Percentiles rank a stretch among this genome's conserved stretches.
Conservation (phyloP, 2,329 filamentous ascomycete genomes). For the Bisporella sp. region DNA sequence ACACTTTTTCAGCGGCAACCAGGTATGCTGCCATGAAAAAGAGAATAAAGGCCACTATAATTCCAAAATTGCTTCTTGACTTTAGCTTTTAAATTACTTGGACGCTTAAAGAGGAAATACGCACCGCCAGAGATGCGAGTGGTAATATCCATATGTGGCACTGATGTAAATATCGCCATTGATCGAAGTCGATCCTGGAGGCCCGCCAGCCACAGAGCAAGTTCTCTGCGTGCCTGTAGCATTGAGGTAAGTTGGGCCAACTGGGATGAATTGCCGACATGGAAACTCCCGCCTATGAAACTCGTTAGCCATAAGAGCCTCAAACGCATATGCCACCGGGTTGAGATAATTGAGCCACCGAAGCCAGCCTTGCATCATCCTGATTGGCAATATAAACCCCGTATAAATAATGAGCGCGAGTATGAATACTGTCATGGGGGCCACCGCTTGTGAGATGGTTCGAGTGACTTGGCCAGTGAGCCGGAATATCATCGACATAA, state of each 20-base stretch:
- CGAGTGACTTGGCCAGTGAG: slow-evolving; percentile 71
- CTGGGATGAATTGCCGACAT: slow-evolving; percentile 34
- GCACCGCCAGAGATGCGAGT: slow-evolving; percentile 27
- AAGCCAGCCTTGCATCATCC: slow-evolving; percentile 70
- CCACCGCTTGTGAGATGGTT: slow-evolving; percentile 59
- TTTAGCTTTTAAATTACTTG: slow-evolving; percentile 1
- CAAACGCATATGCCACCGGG: slow-evolving; percentile 68
- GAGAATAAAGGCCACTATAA: slow-evolving; percentile 58
- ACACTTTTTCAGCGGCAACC: slow-evolving; percentile 52
- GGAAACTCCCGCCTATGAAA: slow-evolving; percentile 73
- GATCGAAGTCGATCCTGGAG: slow-evolving; percentile 44
- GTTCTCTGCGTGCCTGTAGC: slow-evolving; percentile 29
- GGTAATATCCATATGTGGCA: slow-evolving; percentile 49
- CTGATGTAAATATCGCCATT: slow-evolving; percentile 52
- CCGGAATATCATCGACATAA: slow-evolving; percentile 60
- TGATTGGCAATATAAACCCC: slow-evolving; percentile 35
- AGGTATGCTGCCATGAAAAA: slow-evolving; percentile 60
- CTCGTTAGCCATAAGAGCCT: slow-evolving; percentile 77
- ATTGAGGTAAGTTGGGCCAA: slow-evolving; percentile 36
- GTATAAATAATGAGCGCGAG: slow-evolving; percentile 27
- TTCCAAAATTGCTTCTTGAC: slow-evolving; percentile 51
- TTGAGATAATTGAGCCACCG: slow-evolving; percentile 68
- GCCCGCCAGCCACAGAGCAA: slow-evolving; percentile 52
- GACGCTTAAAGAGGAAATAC: neutral
- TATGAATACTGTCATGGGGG: slow-evolving; percentile 48